Evolutionary conservation across 192 early-diverging fungal species (phyloP), one percentile per base, ranked within the genome.

Genomic region (Gorgonomyces haynaldii): DNA sequence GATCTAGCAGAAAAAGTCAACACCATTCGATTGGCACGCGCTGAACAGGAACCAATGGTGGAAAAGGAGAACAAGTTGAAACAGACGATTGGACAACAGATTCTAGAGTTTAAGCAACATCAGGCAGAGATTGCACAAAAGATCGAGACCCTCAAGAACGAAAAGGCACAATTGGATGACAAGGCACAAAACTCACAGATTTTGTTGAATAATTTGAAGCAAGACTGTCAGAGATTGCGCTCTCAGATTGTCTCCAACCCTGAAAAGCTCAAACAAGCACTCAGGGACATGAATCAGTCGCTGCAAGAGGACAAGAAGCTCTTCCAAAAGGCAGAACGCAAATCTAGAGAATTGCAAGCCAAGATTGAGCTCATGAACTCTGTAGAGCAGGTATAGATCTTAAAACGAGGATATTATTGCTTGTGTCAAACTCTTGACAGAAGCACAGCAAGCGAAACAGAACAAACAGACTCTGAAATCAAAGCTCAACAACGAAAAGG

Each of bases 191-290:
- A 66, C 65, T 77, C 29, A 30, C 57, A 46, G 20, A 76, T 60
- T 65, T 60, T 46, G 53, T 70, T 61, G 53, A 66, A 49, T 28
- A 78, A 41, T 39, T 51, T 29, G 32, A 70, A 77, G 46, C 67
- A 70, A 53, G 71, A 77, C 43, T 70, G 71, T 42, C 42, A 37
- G 1, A 58, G 71, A 17, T 60, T 87, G 2, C 67, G 69, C 31
- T 61, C 70, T 13, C 69, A 78, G 0, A 77, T 87, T 17, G 82
- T 87, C 27, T 73, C 78, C n/a, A 82, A 74, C 52, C 84, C 84
- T 1, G 84, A 81, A 55, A 78, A 80, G 59, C 62, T 84, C 10
- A 74, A 83, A 55, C 64, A 74, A 42, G 53, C 68, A 2, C 58
- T 86, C 19, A 32, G 42, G 1, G 80, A 86, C 43, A 76, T 86